A percentile compares a stretch with the other conserved stretches of the same genome.
These are phyloP conservation scores for Blastobotrys mokoenaii DNA, from an alignment of 805 yeast genomes.

Conservation along the genomic window DNA sequence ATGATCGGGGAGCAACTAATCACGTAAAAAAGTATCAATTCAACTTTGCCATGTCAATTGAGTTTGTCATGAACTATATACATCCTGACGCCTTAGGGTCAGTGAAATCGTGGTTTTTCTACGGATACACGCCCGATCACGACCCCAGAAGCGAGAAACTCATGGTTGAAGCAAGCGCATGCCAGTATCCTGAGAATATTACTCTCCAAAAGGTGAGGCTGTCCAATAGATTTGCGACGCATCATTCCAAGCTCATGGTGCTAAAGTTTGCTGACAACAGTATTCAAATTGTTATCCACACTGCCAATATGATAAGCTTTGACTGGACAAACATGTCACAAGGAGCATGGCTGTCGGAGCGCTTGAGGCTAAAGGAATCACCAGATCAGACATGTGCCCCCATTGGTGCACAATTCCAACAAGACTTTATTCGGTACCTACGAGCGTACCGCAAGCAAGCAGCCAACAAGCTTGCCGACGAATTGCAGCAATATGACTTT, in stretches of 20 bases:
- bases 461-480: conserved; percentile 10
- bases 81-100: conserved; percentile 9
- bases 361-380: conserved; percentile 6
- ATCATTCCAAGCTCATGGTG: conserved; percentile 29
- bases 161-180: conserved; percentile 1
- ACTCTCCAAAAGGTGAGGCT: conserved; percentile 15
- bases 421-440: conserved; percentile 22
- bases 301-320: conserved; percentile 25
- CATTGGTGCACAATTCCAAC: conserved; percentile 15
- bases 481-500: conserved; percentile 22
- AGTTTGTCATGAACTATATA: conserved; percentile 19
- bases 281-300: conserved; percentile 24
- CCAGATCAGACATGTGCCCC: neutral
- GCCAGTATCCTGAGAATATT: conserved; percentile 14
- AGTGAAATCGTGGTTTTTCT: conserved; percentile 17
- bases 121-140: conserved; percentile 15
- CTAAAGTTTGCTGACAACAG: conserved; percentile 12
- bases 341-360: conserved; percentile 26
- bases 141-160: conserved; percentile 2
- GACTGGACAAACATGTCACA: conserved; percentile 29
- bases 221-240: conserved; percentile 21
- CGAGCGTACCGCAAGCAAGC: conserved; percentile 15
- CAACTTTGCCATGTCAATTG: conserved; percentile 23
- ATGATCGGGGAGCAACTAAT: neutral
- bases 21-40: conserved; percentile 17